Conservation (phyloP, 345 rosid species). For the Populus alba region DNA sequence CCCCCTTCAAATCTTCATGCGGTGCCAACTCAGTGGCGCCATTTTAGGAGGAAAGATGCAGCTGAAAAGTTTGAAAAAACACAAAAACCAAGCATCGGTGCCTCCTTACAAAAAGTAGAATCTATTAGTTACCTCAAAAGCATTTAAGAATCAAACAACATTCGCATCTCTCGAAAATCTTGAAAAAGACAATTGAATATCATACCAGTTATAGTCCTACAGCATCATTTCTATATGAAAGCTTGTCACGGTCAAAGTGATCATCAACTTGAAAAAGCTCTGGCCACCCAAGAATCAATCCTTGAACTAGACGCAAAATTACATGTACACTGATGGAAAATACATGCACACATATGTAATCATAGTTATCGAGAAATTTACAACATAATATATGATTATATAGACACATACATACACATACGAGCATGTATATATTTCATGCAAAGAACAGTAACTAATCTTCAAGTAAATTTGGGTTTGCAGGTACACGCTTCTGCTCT, state of each 20-base stretch:
- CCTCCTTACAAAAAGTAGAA: background rate
- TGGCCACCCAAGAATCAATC: background rate
- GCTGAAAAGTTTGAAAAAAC: conserved; percentile 9
- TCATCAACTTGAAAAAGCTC: too few species aligned
- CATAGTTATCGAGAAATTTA: background rate
- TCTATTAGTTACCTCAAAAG: background rate
- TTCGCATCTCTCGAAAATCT: background rate
- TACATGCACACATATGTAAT: background rate
- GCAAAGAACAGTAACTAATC: background rate
- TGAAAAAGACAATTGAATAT: background rate
- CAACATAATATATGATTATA: background rate
- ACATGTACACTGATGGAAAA: background rate
- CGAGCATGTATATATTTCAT: too few species aligned
- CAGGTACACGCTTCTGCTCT: conserved; percentile 54
- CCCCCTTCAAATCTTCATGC: background rate
- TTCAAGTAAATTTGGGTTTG: background rate
- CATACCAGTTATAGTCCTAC: background rate
- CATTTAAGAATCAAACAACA: background rate
- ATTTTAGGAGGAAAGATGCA: background rate
- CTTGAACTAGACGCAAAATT: background rate
- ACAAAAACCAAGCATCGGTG: background rate
- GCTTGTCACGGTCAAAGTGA: background rate
- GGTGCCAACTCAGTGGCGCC: background rate
- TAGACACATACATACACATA: background rate
- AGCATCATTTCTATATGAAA: background rate